phyloP scores from a whole-genome alignment of 306 rosid genomes.

The Ziziphus jujuba region DNA sequence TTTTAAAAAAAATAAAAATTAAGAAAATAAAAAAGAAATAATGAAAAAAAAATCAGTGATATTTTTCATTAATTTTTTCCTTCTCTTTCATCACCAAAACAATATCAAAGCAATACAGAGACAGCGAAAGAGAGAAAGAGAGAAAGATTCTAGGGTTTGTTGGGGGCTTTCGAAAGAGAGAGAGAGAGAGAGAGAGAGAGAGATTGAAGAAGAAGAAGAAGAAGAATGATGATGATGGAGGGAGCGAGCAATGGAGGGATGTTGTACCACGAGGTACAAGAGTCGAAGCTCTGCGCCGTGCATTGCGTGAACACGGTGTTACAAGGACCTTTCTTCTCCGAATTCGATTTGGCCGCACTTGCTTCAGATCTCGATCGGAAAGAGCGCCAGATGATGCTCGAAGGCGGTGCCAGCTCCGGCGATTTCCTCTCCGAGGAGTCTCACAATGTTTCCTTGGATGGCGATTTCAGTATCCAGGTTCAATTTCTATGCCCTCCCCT shows the following conservation, averaged over 20 bases:
- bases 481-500: neutral
- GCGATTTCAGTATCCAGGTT: constrained; percentile 99
- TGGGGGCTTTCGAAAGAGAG: neutral
- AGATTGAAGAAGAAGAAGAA: neutral
- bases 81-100: neutral
- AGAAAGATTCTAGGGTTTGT: constrained; percentile 43
- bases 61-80: neutral
- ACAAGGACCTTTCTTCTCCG: constrained; percentile 96
- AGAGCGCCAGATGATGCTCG: constrained; percentile 87
- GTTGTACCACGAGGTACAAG: constrained; percentile 97
- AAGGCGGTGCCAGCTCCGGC: constrained; percentile 46
- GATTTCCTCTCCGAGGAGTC: constrained; percentile 83
- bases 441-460: constrained; percentile 90
- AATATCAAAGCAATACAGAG: neutral
- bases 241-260: constrained; percentile 96
- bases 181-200: neutral
- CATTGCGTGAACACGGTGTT: constrained; percentile 92
- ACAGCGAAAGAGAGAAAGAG: neutral
- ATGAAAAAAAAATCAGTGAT: neutral
- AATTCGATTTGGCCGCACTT: constrained; percentile 93
- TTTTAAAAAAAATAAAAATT: neutral
- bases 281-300: constrained; percentile 95
- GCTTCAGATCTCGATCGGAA: constrained; percentile 87
- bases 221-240: no score
- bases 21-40: neutral